These are phyloP conservation scores for Fomitopsis schrenkii DNA, from an alignment of 1,284 basidiomycete genomes.

Conservation along the genomic window DNA sequence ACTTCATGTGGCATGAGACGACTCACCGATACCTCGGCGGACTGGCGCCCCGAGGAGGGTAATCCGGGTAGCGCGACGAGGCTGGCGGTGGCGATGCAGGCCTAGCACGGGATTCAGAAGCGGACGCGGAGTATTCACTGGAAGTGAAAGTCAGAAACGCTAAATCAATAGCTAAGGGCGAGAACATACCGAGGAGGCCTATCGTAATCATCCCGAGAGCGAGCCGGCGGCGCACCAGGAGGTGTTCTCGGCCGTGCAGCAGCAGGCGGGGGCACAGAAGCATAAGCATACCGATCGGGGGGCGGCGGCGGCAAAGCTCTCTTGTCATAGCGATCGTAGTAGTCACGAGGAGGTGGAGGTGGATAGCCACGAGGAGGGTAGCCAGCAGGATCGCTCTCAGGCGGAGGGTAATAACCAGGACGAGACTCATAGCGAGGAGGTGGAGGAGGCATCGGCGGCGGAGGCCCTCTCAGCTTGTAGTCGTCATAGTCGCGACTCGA, in stretches of 20 bases:
- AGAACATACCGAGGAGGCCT: conserved; percentile 42
- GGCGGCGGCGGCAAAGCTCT: conserved; percentile 36
- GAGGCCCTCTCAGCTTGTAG: conserved; percentile 47
- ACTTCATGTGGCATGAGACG: conserved; percentile 1
- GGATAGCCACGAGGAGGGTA: conserved; percentile 41
- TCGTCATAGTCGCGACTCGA: conserved; percentile 66
- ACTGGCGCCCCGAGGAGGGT: conserved; percentile 41
- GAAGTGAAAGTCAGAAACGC: conserved; percentile 1
- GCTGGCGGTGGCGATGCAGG: conserved; percentile 48
- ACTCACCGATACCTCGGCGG: conserved; percentile 50
- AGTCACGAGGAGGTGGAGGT: conserved; percentile 43
- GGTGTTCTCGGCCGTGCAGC: conserved; percentile 41
- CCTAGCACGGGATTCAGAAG: conserved; percentile 49
- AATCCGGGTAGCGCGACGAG: conserved; percentile 49
- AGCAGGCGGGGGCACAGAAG: conserved; percentile 31
- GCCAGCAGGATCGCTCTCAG: conserved; percentile 30
- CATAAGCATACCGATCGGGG: conserved; percentile 37
- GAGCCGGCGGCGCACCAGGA: conserved; percentile 34
- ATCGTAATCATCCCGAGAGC: conserved; percentile 45
- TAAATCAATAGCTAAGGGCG: neutral
- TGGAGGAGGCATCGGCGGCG: conserved; percentile 25
- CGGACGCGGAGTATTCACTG: conserved; percentile 44
- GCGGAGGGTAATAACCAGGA: conserved; percentile 33
- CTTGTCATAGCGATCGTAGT: conserved; percentile 61
- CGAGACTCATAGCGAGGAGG: conserved; percentile 42